phyloP scores from a whole-genome alignment of 768 basidiomycete genomes.

The Brasilioporus rufonigricans region DNA sequence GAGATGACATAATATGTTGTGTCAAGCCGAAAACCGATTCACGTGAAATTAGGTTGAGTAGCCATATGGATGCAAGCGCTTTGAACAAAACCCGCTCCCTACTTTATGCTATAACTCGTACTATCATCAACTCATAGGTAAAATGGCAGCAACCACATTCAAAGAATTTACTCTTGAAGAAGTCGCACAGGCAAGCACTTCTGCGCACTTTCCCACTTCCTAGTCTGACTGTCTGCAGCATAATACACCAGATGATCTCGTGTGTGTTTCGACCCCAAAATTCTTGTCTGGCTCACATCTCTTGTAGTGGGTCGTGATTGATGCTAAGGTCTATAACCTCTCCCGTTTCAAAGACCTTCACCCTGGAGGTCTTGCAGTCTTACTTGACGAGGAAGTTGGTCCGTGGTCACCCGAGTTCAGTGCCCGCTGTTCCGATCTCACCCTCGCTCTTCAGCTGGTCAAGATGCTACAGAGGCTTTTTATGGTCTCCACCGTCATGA shows the following conservation, averaged over 20 bases:
- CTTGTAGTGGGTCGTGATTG: slow-evolving; percentile 76
- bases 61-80: not conserved
- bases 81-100: not conserved
- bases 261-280: slow-evolving; percentile 28
- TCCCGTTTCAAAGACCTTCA: slow-evolving; percentile 78
- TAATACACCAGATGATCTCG: slow-evolving; percentile 74
- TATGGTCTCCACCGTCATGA: slow-evolving; percentile 88
- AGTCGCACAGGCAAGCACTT: slow-evolving; percentile 46
- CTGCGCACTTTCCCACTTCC: not conserved
- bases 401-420: slow-evolving; percentile 20
- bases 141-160: slow-evolving; percentile 31
- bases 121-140: not conserved
- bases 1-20: not conserved
- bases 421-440: not conserved
- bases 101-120: not conserved
- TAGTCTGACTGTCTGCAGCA: slow-evolving; percentile 44
- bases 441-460: slow-evolving; percentile 52
- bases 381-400: slow-evolving; percentile 80
- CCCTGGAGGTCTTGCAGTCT: slow-evolving; percentile 77
- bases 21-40: not conserved
- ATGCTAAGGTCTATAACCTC: slow-evolving; percentile 81
- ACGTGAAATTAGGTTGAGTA: not conserved
- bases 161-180: slow-evolving; percentile 57
- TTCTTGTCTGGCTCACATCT: not conserved
- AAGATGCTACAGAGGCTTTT: slow-evolving; percentile 86